These are phyloP conservation scores for Penicillium sclerotiorum DNA, from an alignment of 2,329 filamentous ascomycete genomes.

Conservation along the genomic window DNA sequence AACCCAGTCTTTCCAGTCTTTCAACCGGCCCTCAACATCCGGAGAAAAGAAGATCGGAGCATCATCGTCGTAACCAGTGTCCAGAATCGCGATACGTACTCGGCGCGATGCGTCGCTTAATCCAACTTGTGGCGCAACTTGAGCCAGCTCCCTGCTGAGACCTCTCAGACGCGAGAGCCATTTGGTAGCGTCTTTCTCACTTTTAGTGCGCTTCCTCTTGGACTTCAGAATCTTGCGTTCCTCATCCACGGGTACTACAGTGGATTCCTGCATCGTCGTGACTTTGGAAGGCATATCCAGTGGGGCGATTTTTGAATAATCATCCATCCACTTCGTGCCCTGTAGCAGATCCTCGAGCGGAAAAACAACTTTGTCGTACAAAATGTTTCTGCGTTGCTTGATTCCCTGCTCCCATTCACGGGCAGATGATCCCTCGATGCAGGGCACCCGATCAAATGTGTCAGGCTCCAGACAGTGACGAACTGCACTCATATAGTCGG, in stretches of 20 bases:
- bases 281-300: neutral
- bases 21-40: neutral
- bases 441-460: neutral
- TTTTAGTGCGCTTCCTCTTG: neutral
- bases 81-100: neutral
- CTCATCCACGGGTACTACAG: too few species aligned
- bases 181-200: neutral
- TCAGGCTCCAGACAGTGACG: neutral
- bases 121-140: neutral
- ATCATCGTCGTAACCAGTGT: neutral
- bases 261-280: neutral
- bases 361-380: neutral
- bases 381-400: neutral
- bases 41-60: neutral
- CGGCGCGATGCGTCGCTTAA: neutral
- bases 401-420: neutral
- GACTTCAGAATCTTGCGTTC: too few species aligned
- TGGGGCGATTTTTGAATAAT: neutral
- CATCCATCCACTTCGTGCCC: neutral
- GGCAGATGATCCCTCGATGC: neutral
- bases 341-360: neutral
- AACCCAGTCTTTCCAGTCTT: neutral
- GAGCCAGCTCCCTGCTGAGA: neutral
- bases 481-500: too few species aligned
- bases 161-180: neutral